Evolutionary conservation across 169 alveolate species (phyloP).

Genomic region (Perkinsus marinus): DNA sequence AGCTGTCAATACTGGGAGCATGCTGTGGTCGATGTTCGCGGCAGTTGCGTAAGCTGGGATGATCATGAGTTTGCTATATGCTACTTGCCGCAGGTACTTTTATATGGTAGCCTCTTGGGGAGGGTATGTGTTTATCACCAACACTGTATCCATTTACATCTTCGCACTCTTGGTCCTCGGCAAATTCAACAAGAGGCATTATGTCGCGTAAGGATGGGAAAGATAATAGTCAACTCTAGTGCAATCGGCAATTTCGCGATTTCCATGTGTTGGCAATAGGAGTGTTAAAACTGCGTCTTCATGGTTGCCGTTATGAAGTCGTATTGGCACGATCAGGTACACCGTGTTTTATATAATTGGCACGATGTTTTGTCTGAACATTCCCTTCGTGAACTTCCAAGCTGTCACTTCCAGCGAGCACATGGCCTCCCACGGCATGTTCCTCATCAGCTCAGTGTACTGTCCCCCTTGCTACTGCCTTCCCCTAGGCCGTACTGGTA

Average conservation of each 20-base stretch:
- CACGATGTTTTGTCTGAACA: slow-evolving; percentile 78
- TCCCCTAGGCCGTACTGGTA: not conserved
- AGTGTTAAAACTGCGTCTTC: too few species aligned
- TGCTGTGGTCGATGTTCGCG: slow-evolving; percentile 52
- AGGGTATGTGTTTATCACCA: slow-evolving; percentile 91
- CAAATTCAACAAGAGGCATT: slow-evolving; percentile 62
- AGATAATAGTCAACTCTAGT: not conserved
- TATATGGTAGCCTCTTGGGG: slow-evolving; percentile 98
- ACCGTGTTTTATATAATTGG: slow-evolving; percentile 80
- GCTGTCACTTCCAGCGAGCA: slow-evolving; percentile 85
- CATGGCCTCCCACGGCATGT: slow-evolving; percentile 86
- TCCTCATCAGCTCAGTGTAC: slow-evolving; percentile 46
- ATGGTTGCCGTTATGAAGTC: too few species aligned
- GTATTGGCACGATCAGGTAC: slow-evolving; percentile 32
- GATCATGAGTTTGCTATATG: not conserved
- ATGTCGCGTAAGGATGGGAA: slow-evolving; percentile 32
- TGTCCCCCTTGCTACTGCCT: not conserved
- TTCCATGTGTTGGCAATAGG: too few species aligned
- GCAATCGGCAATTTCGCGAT: too few species aligned
- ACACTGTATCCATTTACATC: slow-evolving; percentile 83
- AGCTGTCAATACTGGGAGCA: slow-evolving; percentile 79
- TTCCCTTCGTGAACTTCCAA: slow-evolving; percentile 82
- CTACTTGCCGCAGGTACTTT: slow-evolving; percentile 34
- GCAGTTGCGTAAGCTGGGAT: slow-evolving; percentile 29
- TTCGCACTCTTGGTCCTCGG: slow-evolving; percentile 73